Evolutionary conservation across 2,329 filamentous ascomycete species (phyloP).

Genomic region (Xylaria sp.): DNA sequence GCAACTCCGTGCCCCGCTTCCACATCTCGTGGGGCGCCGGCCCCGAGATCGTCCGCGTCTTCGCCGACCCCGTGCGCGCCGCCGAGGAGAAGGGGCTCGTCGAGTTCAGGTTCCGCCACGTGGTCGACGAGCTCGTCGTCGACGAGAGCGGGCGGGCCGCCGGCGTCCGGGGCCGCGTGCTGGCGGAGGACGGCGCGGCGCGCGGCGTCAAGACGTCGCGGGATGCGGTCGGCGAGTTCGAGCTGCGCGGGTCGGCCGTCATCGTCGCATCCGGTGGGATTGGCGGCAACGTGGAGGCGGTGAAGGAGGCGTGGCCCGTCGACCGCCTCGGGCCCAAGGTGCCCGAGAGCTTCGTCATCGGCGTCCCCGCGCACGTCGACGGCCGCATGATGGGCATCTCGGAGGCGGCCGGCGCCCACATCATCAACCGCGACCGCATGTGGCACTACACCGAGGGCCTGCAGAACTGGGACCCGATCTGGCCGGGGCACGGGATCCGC

Average conservation of each 20-base stretch:
- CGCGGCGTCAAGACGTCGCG: constrained; percentile 57
- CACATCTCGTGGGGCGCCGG: constrained; percentile 65
- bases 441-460: constrained; percentile 69
- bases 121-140: constrained; percentile 58
- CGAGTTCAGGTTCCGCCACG: constrained; percentile 58
- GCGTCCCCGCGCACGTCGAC: constrained; percentile 66
- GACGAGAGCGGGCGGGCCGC: constrained; percentile 56
- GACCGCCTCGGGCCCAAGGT: constrained; percentile 59
- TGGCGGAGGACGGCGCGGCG: constrained; percentile 52
- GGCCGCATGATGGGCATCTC: constrained; percentile 64
- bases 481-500: constrained; percentile 63
- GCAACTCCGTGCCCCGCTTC: constrained; percentile 66
- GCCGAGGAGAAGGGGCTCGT: constrained; percentile 57
- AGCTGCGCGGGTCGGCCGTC: constrained; percentile 55
- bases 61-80: constrained; percentile 56
- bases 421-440: constrained; percentile 66
- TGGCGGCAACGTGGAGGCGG: constrained; percentile 62
- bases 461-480: constrained; percentile 64
- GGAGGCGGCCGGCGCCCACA: constrained; percentile 52
- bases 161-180: constrained; percentile 56
- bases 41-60: constrained; percentile 61
- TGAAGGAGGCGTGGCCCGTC: constrained; percentile 60
- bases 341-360: constrained; percentile 59
- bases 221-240: constrained; percentile 53
- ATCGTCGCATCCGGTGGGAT: constrained; percentile 62